Evolutionary conservation across 768 basidiomycete genomes (phyloP).

Genomic region (Trametes cubensis): DNA sequence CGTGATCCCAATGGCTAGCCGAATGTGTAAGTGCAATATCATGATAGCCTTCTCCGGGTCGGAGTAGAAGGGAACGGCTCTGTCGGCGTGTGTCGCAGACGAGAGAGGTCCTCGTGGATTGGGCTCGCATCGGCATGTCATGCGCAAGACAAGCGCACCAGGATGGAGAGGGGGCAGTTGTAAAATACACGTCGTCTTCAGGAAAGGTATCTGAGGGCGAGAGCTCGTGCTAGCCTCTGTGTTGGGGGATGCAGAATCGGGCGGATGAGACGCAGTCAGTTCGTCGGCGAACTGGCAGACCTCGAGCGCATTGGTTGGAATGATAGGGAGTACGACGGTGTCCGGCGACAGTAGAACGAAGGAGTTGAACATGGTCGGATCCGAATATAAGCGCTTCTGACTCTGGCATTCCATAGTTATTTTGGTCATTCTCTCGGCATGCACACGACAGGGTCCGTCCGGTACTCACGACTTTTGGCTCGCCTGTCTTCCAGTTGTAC

Average conservation of each 20-base stretch:
- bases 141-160: conserved; percentile 23
- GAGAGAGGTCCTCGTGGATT: conserved; percentile 21
- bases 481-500: conserved; percentile 36
- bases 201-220: neutral
- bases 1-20: conserved; percentile 2
- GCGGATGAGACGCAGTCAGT: neutral
- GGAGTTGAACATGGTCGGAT: conserved; percentile 27
- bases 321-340: conserved; percentile 32
- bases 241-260: neutral
- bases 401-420: conserved; percentile 1
- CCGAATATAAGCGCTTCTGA: conserved; percentile 14
- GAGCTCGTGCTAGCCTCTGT: neutral
- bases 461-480: conserved; percentile 27
- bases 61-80: conserved; percentile 26
- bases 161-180: conserved; percentile 24
- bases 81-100: conserved; percentile 8
- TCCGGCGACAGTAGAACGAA: conserved; percentile 33
- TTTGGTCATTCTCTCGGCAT: too few relatives aligned
- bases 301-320: conserved; percentile 27
- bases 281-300: conserved; percentile 23
- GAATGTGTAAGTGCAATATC: conserved; percentile 25
- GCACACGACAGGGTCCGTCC: neutral
- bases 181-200: conserved; percentile 25
- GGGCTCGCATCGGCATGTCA: conserved; percentile 35
- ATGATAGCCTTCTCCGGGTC: conserved; percentile 30